Evolutionary conservation across 805 yeast genomes (phyloP).

Genomic region (Metschnikowia matae): DNA sequence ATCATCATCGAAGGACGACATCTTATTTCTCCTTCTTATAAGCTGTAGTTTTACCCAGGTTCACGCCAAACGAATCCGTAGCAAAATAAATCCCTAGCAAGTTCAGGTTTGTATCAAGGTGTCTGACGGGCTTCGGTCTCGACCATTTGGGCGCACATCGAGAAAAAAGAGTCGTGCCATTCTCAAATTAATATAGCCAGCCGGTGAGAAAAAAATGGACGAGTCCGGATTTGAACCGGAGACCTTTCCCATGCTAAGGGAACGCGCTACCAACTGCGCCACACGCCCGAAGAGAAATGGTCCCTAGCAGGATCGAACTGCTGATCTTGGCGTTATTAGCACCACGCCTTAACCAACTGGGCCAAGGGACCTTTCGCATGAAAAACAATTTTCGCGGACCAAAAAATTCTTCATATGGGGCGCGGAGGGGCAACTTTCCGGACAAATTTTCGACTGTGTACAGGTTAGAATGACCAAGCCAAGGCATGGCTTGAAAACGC

Average conservation of each 20-base stretch:
- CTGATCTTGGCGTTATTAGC: constrained; percentile 64
- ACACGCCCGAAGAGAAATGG: constrained; percentile 60
- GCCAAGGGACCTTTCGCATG: constrained; percentile 42
- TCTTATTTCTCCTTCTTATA: background rate
- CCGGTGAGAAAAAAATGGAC: constrained; percentile 44
- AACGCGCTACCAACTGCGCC: constrained; percentile 85
- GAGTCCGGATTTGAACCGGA: constrained; percentile 76
- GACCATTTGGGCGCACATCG: background rate
- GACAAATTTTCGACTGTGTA: too few species aligned
- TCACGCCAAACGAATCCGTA: background rate
- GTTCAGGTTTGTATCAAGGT: background rate
- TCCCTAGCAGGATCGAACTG: constrained; percentile 89
- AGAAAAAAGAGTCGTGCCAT: background rate
- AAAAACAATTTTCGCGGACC: too few species aligned
- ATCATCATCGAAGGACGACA: constrained; percentile 68
- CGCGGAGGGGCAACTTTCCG: too few species aligned
- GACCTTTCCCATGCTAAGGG: constrained; percentile 79
- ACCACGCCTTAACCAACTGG: constrained; percentile 53
- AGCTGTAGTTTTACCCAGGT: background rate
- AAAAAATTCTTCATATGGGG: too few species aligned
- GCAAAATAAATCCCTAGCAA: background rate
- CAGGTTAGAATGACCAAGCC: too few species aligned
- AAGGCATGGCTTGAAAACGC: too few species aligned
- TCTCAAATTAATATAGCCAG: background rate
- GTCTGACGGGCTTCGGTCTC: background rate